Conservation (phyloP, 768 basidiomycete genomes). For the Lanmaoa pseudosensibilis region DNA sequence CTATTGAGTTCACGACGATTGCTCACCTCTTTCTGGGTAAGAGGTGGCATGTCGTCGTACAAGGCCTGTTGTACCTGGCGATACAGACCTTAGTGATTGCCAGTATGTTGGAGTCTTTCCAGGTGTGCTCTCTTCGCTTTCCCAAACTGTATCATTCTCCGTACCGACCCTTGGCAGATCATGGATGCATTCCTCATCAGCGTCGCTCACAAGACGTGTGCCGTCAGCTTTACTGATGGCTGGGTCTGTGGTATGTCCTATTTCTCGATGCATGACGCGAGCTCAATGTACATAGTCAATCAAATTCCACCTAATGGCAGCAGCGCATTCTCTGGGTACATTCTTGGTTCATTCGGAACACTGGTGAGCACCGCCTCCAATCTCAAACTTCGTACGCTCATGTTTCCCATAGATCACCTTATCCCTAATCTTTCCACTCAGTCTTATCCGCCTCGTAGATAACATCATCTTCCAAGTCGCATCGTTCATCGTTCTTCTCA, state of each 20-base stretch:
- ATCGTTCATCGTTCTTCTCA: slow-evolving; percentile 23
- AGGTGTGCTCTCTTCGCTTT: slow-evolving; percentile 8
- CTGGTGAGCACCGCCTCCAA: slow-evolving; percentile 4
- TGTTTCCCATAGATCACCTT: slow-evolving; percentile 15
- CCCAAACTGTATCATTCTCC: neutral
- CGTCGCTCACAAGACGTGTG: slow-evolving; percentile 28
- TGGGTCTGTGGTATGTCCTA: slow-evolving; percentile 21
- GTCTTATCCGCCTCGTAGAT: slow-evolving; percentile 25
- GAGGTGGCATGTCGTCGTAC: slow-evolving; percentile 24
- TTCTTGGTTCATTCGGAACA: slow-evolving; percentile 26
- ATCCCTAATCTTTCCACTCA: slow-evolving; percentile 21
- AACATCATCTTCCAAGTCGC: slow-evolving; percentile 26
- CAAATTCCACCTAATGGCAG: slow-evolving; percentile 3
- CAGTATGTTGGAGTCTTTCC: slow-evolving; percentile 27
- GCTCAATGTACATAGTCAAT: slow-evolving; percentile 11
- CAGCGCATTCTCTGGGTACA: slow-evolving; percentile 23
- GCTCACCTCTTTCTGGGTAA: slow-evolving; percentile 28
- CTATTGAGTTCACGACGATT: slow-evolving; percentile 29
- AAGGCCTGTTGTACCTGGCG: slow-evolving; percentile 20
- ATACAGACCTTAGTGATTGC: slow-evolving; percentile 24
- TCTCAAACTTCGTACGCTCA: slow-evolving; percentile 2
- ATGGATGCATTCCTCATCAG: slow-evolving; percentile 26
- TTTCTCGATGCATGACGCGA: neutral
- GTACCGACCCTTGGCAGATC: slow-evolving; percentile 7
- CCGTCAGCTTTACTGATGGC: slow-evolving; percentile 23